Evolutionary conservation across 768 basidiomycete species (phyloP), one percentile per base, ranked within the genome.

Genomic region (Serendipita indica): DNA sequence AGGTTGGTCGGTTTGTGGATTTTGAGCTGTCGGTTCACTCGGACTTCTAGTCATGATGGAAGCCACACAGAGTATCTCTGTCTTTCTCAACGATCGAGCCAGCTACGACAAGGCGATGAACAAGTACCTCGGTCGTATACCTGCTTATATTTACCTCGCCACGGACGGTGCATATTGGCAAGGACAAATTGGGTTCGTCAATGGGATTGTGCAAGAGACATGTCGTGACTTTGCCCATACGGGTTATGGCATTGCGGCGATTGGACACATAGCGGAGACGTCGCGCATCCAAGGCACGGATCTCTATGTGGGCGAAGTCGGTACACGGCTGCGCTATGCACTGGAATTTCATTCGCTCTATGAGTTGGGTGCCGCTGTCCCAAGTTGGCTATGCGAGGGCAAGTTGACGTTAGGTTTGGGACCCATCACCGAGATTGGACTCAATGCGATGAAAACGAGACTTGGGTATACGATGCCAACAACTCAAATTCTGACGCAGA

Each of bases 131-230:
- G 16, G 14, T 32, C 57, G 57, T 33, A 32, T 57, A 6, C 57
- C 57, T 7, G 57, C 57, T 14, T 57, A 57, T 20, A 20, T 57
- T 1, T 57, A 57, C 57, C 37, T 57, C 33, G 30, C 16, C 6
- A n/a, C 33, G 1, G 57, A 57, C 57, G 57, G 57, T 39, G 18
- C 28, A 20, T 57, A 57, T 20, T 57, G 57, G 57, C 57, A 57
- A 37, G 16, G 28, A 27, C 57, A 57, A 25, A 41, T 20, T n/a
- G 22, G 30, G 5, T 57, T 57, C 33, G 32, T 39, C 14, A 33
- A 57, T 28, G 57, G 57, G 6, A 16, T 57, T n/a, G 10, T 33
- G 13, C 57, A 57, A 28, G 57, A 57, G 34, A 57, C 57, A 14
- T 57, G 57, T 2, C 57, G 57, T 20, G 57, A 57, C 28, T 57